phyloP scores from a whole-genome alignment of 2,329 filamentous ascomycete genomes.

The Colletotrichum theobromicola region DNA sequence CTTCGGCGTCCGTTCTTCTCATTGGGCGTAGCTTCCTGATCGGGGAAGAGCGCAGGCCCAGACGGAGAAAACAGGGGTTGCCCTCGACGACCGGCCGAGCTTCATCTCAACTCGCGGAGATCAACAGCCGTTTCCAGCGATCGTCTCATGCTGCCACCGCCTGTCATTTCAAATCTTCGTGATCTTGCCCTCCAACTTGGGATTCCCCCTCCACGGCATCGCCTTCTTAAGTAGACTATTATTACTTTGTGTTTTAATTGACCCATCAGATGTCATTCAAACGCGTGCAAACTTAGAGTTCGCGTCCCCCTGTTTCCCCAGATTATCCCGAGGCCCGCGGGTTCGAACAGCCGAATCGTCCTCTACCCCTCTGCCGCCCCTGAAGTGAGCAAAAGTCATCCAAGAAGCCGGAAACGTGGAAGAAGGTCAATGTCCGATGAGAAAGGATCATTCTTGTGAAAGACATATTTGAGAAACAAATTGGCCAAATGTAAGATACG shows the following conservation, averaged over 20 bases:
- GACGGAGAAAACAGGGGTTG: conserved; percentile 21
- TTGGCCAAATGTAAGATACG: background rate
- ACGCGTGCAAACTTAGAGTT: background rate
- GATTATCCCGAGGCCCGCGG: conserved; percentile 5
- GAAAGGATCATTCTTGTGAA: background rate
- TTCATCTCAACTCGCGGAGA: conserved; percentile 20
- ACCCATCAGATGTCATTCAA: background rate
- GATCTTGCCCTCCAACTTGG: background rate
- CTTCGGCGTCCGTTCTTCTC: background rate
- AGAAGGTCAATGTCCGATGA: background rate
- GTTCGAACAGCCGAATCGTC: background rate
- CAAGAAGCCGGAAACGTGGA: background rate
- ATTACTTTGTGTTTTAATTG: background rate
- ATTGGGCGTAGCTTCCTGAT: conserved; percentile 12
- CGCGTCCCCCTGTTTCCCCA: conserved; percentile 15
- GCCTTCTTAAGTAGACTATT: background rate
- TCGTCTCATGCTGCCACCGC: conserved; percentile 13
- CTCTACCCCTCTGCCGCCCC: background rate
- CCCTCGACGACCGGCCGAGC: conserved; percentile 20
- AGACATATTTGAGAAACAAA: background rate
- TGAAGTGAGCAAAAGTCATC: background rate
- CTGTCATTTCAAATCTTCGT: conserved; percentile 19
- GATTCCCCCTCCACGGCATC: background rate
- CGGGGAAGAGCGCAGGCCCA: background rate
- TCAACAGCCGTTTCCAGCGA: conserved; percentile 18